Conservation (phyloP, 164 flowering plant species). For the Sedum album region DNA sequence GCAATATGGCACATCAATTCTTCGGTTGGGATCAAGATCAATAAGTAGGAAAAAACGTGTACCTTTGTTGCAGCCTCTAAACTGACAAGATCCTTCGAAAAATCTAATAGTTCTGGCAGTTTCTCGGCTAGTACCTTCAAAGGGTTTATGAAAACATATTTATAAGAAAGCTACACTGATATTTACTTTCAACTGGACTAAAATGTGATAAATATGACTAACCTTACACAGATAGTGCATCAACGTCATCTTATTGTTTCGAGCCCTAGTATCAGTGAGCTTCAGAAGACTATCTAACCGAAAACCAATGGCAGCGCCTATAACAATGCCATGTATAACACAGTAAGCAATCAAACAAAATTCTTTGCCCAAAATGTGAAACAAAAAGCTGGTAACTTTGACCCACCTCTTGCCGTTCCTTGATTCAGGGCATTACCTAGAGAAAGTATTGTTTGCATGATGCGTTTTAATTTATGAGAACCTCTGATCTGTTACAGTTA, state of each 20-base stretch:
- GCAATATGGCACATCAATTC: conserved; percentile 10
- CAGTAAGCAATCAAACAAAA: not conserved
- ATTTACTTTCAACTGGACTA: not conserved
- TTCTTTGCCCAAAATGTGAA: not conserved
- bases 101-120: conserved; percentile 81
- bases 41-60: conserved; percentile 1
- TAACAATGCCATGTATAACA: conserved; percentile 4
- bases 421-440: conserved; percentile 76
- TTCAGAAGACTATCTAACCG: conserved; percentile 90
- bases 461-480: conserved; percentile 55
- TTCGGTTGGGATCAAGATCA: not conserved
- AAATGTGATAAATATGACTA: not conserved
- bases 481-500: conserved; percentile 40
- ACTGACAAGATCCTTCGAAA: conserved; percentile 67
- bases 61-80: conserved; percentile 90
- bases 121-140: conserved; percentile 81
- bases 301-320: conserved; percentile 96
- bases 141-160: conserved; percentile 13
- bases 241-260: conserved; percentile 87
- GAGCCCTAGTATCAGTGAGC: conserved; percentile 84
- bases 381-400: not conserved
- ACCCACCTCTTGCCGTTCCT: conserved; percentile 68
- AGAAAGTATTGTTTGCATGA: conserved; percentile 64
- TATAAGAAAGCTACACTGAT: not conserved
- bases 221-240: conserved; percentile 99